Conservation (phyloP, 306 rosid species). For the Nissolia schottii region DNA sequence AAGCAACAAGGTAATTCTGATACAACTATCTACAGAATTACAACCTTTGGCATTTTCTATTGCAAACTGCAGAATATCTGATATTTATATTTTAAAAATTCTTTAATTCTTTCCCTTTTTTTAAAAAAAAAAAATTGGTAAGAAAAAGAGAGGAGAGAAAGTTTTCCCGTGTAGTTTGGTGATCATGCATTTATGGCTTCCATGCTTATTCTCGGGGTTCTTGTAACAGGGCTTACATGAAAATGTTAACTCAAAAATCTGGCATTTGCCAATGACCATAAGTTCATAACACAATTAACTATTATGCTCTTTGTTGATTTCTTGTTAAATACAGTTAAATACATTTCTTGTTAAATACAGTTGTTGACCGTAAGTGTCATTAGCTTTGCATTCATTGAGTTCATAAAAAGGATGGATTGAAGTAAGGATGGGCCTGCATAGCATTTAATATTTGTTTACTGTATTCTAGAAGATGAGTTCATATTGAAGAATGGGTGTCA, state of each 20-base stretch:
- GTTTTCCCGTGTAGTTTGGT: not conserved
- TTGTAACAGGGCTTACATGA: not conserved
- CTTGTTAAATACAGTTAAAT: not conserved
- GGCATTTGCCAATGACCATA: not conserved
- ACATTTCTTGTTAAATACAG: not conserved
- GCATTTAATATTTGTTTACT: constrained; percentile 15
- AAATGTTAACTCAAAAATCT: not conserved
- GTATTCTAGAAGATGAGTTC: not conserved
- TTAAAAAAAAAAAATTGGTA: too few species aligned
- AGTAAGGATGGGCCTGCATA: constrained; percentile 86
- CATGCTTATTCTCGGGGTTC: not conserved
- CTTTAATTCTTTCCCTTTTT: too few species aligned
- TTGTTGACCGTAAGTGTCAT: not conserved
- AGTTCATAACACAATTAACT: not conserved
- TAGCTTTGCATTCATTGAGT: not conserved
- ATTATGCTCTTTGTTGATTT: not conserved
- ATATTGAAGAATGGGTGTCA: not conserved
- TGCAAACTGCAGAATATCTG: not conserved
- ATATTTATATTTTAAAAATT: not conserved
- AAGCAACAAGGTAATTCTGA: too few species aligned
- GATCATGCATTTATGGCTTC: too few species aligned
- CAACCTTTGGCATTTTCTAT: constrained; percentile 2
- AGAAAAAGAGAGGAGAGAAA: not conserved
- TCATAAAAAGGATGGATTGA: constrained; percentile 35
- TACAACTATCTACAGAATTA: too few species aligned